Evolutionary conservation across 208 protist species (phyloP).

Genomic region (Acanthamoeba healyi): DNA sequence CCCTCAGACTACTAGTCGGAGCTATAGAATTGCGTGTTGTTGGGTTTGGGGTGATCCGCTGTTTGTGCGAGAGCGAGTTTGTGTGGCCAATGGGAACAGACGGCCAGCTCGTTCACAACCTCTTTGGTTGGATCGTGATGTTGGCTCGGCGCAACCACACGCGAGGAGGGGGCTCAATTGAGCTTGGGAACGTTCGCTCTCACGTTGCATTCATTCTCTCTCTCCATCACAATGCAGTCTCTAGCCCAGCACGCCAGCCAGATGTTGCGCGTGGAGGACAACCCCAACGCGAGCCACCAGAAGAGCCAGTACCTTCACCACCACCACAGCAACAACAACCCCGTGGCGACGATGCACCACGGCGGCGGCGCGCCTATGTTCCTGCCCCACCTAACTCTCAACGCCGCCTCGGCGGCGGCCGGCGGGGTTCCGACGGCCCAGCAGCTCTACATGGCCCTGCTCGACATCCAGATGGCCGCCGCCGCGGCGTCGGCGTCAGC

Average conservation of each 20-base stretch:
- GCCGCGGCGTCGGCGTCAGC: neutral
- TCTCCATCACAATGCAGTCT: neutral
- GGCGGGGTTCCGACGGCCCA: neutral
- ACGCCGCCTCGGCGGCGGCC: neutral
- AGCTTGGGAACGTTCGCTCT: no score
- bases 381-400: neutral
- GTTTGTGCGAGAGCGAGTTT: no score
- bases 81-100: no score
- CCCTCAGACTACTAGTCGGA: no score
- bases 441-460: slow-evolving; percentile 46
- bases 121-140: no score
- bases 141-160: no score
- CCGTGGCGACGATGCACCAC: neutral
- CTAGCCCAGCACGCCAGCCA: slow-evolving; percentile 31
- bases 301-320: neutral
- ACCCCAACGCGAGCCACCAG: neutral
- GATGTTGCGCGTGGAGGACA: neutral
- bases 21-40: no score
- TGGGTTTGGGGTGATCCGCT: no score
- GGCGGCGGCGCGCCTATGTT: neutral
- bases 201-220: neutral
- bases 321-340: neutral
- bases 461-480: slow-evolving; percentile 30
- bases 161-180: no score
- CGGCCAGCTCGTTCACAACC: no score